Conservation (phyloP, 148 eudicot genomes). For the Heliosperma pusillum region DNA sequence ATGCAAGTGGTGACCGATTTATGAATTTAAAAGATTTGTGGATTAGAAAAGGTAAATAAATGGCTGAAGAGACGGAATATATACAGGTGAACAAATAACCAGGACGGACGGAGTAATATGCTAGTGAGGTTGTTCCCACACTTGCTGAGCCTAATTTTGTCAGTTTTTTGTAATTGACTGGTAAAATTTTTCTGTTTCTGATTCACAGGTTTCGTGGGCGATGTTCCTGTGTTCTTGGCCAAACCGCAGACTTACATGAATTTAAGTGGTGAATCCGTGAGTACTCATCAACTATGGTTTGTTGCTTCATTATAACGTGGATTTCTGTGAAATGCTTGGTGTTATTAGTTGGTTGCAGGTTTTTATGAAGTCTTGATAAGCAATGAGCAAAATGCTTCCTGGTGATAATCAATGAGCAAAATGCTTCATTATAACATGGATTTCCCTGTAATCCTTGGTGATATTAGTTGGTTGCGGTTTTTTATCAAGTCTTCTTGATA, state of each 20-base stretch:
- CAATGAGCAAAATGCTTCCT: background rate
- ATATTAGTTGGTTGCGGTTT: background rate
- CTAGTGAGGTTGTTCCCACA: background rate
- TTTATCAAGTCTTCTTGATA: background rate
- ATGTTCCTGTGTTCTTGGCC: slow-evolving; percentile 73
- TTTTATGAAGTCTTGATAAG: background rate
- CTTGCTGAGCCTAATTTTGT: background rate
- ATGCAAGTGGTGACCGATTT: too few species aligned
- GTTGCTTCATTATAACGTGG: background rate
- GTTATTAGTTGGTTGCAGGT: background rate
- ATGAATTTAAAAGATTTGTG: too few species aligned
- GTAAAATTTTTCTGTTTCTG: background rate
- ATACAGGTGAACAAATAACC: background rate
- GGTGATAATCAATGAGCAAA: too few species aligned
- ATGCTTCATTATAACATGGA: background rate
- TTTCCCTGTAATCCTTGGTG: background rate
- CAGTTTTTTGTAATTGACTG: background rate
- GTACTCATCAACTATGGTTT: slow-evolving; percentile 18
- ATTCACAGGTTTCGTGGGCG: slow-evolving; percentile 51
- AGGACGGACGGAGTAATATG: background rate
- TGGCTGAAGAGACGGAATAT: background rate
- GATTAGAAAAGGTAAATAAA: background rate
- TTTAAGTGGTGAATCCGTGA: slow-evolving; percentile 85
- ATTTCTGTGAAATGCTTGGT: background rate
- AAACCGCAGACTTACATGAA: slow-evolving; percentile 91